Base-by-base conservation (phyloP, 768 basidiomycete genomes). In the Kwoniella shandongensis region DNA sequence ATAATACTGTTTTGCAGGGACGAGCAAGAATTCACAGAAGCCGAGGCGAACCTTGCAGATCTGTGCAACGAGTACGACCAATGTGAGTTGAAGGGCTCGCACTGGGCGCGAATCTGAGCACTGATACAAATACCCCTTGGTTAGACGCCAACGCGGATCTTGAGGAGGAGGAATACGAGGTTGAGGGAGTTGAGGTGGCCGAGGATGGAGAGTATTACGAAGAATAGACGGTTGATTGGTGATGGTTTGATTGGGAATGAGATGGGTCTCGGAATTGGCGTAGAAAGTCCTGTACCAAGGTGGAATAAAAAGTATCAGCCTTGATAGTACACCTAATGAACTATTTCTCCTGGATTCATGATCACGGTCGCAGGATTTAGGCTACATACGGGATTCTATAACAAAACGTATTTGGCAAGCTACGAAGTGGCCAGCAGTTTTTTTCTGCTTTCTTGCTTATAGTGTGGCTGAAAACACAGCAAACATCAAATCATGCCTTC, bases 1-100 rank as follows among this genome's bases (percentile, higher is more conserved):
- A n/a, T n/a, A n/a, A n/a, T n/a, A n/a, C n/a, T n/a, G n/a, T n/a
- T n/a, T n/a, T n/a, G n/a, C n/a, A 60, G 51, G 59, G 67, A 69
- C 54, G 67, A 69, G 59, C 62, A 68, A 62, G 72, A 73, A 45
- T 73, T 73, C 60, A 67, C 62, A 23, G 72, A 73, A 41, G 72
- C 72, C 35, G 72, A 73, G 44, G 57, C 62, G 30, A 70, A 73
- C 59, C 57, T 73, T 55, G 61, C 67, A 10, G 72, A 73, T 46
- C 48, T 73, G 51, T 63, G 65, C 51, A 64, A 59, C 53, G 71
- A 73, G 54, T 73, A 73, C 51, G 71, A 73, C 40, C 68, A 70
- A 51, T 72, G 66, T 67, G 41, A 54, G 66, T 64, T 4, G 13
- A 23, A 18, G 18, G 11, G 12, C 27, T 48, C 6, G 13, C 27